These are phyloP conservation scores for Fusarium sambucinum DNA, from an alignment of 2,329 filamentous ascomycete genomes.

Conservation along the genomic window DNA sequence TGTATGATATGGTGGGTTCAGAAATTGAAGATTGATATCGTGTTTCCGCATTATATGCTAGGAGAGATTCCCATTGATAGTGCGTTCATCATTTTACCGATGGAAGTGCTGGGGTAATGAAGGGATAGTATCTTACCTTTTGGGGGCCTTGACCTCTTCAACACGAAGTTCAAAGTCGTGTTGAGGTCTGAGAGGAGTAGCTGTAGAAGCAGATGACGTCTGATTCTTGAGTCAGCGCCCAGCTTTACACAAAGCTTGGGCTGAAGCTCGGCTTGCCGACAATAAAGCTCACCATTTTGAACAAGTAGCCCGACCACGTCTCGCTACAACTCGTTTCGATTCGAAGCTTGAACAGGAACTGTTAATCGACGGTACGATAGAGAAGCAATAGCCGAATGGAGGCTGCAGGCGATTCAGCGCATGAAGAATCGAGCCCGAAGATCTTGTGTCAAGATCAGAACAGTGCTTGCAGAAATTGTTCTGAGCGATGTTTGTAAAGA, in stretches of 20 bases:
- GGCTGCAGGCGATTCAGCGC: conserved; percentile 43
- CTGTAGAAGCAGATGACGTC: conserved; percentile 79
- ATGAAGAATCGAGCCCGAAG: conserved; percentile 38
- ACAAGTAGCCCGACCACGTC: conserved; percentile 14
- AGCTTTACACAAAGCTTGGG: conserved; percentile 24
- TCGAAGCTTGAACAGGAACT: conserved; percentile 29
- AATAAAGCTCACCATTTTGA: conserved; percentile 45
- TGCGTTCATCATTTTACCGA: conserved; percentile 77
- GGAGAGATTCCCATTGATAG: conserved; percentile 99
- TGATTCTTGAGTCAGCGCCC: conserved; percentile 51
- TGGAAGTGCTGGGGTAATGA: not conserved
- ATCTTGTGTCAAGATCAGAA: conserved; percentile 43
- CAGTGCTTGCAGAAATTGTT: conserved; percentile 19
- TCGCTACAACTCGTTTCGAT: conserved; percentile 19
- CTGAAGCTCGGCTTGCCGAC: conserved; percentile 22
- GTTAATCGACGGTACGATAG: conserved; percentile 19
- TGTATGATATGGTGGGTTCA: conserved; percentile 52
- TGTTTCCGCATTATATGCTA: conserved; percentile 92
- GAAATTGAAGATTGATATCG: conserved; percentile 73
- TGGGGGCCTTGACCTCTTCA: conserved; percentile 86
- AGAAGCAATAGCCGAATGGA: conserved; percentile 39
- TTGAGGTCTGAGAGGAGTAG: conserved; percentile 70
- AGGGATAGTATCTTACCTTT: conserved; percentile 75
- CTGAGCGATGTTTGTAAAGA: conserved; percentile 23
- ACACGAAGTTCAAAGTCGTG: conserved; percentile 84